Evolutionary conservation across 495 filamentous ascomycete genomes (phyloP), one percentile per base, ranked within the genome.

Genomic region (Podospora sp.): DNA sequence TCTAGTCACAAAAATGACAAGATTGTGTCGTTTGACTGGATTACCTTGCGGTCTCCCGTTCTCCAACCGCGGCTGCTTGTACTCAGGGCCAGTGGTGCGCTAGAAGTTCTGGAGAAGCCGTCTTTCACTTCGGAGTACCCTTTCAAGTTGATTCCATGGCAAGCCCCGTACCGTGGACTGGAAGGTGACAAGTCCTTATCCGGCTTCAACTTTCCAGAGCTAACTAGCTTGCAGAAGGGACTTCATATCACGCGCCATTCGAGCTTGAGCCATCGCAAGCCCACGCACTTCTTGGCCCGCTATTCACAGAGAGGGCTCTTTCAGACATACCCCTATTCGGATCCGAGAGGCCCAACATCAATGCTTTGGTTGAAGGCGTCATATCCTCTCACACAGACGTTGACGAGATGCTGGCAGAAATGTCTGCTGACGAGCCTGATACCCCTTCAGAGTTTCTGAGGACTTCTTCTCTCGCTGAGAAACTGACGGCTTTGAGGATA

Each of bases 21-120:
- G 18, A 86, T 97, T 33, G 90, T 95, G 0, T 91, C 90, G 1
- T 97, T 96, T 75, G 94, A 97, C 72, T 96, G 92, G 82, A 82
- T 96, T 62, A 91, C 79, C 72, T 73, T 85, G 82, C 78, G 88
- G 21, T 85, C 79, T 55, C 83, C 83, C 1, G 79, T 85, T 9
- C 78, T 88, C 51, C 88, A 88, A 58, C 87, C 90, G 22, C 86
- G 87, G 57, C 83, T 87, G 36, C 79, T 96, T 67, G 87, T 89
- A 6, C 78, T 94, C 18, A 84, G 89, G 55, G 88, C 87, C 6
- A 88, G 87, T 73, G 88, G 90, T n/a, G 76, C 81, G 2, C 83
- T 93, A 55, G 87, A 87, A 18, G 85, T 93, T 24, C 68, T 91
- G 8, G 86, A 87, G 62, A 87, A 88, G 68, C 87, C 88, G 12